phyloP scores from a whole-genome alignment of 306 rosid species.

The Citrullus colocynthis region DNA sequence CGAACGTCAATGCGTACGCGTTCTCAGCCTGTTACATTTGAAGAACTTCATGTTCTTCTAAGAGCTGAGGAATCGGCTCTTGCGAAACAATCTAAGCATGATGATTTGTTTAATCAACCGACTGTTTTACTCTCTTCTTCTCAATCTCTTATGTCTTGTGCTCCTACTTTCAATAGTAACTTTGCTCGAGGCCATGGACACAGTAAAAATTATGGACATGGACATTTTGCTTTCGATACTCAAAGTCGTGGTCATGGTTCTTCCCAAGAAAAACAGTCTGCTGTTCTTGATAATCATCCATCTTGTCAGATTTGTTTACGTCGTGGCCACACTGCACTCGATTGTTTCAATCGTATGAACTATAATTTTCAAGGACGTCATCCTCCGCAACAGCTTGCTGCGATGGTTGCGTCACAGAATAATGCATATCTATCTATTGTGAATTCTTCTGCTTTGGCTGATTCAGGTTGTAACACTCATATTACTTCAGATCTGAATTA shows the following conservation, averaged over 20 bases:
- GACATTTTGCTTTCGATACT: background rate
- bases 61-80: background rate
- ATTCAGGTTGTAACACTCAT: background rate
- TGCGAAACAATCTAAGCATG: background rate
- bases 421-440: background rate
- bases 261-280: background rate
- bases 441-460: background rate
- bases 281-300: background rate
- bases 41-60: background rate
- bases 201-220: background rate
- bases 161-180: background rate
- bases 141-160: background rate
- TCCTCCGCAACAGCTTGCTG: background rate
- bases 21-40: background rate
- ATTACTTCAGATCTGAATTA: background rate
- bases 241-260: background rate
- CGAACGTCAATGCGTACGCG: background rate
- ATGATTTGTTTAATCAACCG: background rate
- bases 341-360: slow-evolving; percentile 1
- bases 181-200: background rate
- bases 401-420: background rate
- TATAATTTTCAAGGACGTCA: background rate
- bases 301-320: background rate
- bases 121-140: background rate
- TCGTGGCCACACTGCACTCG: background rate